Evolutionary conservation across 192 early-diverging fungal genomes (phyloP), one percentile per base, ranked within the genome.

Genomic region (Rhizophagus sp.): DNA sequence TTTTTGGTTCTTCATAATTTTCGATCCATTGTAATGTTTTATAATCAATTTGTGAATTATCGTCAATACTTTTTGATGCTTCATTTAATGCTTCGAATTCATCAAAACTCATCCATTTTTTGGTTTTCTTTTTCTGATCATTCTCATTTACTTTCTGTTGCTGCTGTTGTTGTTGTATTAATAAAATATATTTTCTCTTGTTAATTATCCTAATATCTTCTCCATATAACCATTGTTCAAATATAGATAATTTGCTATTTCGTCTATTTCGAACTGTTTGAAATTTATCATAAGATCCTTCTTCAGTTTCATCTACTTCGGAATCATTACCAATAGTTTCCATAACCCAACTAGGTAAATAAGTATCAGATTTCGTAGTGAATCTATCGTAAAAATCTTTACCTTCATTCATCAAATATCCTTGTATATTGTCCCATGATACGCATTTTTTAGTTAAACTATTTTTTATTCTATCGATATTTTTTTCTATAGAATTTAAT

Each of bases 381-480:
- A 86, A 71, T 25, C 81, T 71, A 6, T n/a, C 24, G 30, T 62
- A 84, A 19, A 70, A 39, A 7, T 49, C 68, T 1, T 36, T 27
- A 13, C 80, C 39, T 19, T 75, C 27, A 11, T 62, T 19, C n/a
- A 41, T 27, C n/a, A 86, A 27, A 39, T 65, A 76, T 1, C 33
- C 4, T 17, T 6, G 13, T 17, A 86, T 70, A 39, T 80, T 62
- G 1, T 77, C 71, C 81, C 82, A 81, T 10, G 67, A 17, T 8
- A 84, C 12, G 19, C 63, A 34, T 4, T 52, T 34, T 2, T 30
- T n/a, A 6, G 39, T 34, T 15, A 86, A 77, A 3, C 33, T 47
- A 8, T 36, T n/a, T 49, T 84, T 81, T 11, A 86, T 30, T 15
- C 34, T 27, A 22, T 39, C 67, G 22, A 79, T 79, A 19, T 81